Evolutionary conservation across 495 filamentous ascomycete genomes (phyloP), one percentile per base, ranked within the genome.

Genomic region (Terfezia boudieri): DNA sequence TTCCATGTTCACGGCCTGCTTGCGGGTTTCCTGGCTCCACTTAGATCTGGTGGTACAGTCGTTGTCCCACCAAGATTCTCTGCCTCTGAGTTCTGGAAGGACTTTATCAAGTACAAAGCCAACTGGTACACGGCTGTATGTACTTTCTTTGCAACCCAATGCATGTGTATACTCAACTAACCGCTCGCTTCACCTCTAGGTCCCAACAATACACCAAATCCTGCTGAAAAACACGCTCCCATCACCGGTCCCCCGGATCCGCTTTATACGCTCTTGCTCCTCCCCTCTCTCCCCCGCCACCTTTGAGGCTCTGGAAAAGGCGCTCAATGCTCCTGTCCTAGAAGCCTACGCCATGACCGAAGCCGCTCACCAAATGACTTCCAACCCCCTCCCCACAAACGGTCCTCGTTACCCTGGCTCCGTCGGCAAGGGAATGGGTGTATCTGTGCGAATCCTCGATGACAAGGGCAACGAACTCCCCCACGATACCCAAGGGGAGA

Each of bases 271-370:
- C 51, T 89, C 84, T 3, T 89, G 85, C 70, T 87, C 83, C 36
- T 84, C 81, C 8, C 84, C 84, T 0, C 69, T 89, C 17, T 81
- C 82, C 0, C 85, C 85, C 0, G 81, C 81, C 51, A 77, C 74
- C 51, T 86, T 88, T 69, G 71, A 85, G 57, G 75, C 80, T 49
- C 74, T 89, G 4, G 84, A 89, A 59, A 67, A 74, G 53, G 70
- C 76, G 7, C 81, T 84, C 68, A 70, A 76, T 36, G 82, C 85
- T 1, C 85, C 85, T 4, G 85, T 92, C 4, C 72, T 92, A 9
- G 85, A 92, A 66, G 84, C 84, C 11, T 92, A 92, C 66, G 85
- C 85, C 55, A 92, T 92, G 85, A 92, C 85, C 32, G 85, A 92
- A 68, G 85, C 82, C 22, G 80, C 85, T 9, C 85, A 89, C 67